phyloP scores from a whole-genome alignment of 768 basidiomycete species.

The Neoboletus subvelutipes region DNA sequence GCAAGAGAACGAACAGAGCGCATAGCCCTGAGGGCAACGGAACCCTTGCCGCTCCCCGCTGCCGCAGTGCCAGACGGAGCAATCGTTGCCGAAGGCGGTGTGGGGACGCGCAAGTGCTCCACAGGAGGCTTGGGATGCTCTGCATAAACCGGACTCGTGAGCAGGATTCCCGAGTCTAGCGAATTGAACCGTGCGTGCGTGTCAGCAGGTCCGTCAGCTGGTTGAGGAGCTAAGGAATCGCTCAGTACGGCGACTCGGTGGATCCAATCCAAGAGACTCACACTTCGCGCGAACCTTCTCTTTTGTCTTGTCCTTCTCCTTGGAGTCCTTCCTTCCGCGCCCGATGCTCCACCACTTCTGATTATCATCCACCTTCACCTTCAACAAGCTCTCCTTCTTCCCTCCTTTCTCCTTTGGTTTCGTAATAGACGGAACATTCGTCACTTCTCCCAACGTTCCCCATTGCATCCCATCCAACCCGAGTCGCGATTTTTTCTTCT shows the following conservation, averaged over 20 bases:
- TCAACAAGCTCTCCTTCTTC: slow-evolving; percentile 34
- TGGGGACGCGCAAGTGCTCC: slow-evolving; percentile 18
- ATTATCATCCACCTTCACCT: slow-evolving; percentile 47
- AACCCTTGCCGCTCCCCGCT: slow-evolving; percentile 42
- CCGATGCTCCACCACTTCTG: slow-evolving; percentile 85
- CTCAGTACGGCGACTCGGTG: slow-evolving; percentile 4
- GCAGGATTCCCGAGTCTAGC: slow-evolving; percentile 46
- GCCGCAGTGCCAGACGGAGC: slow-evolving; percentile 35
- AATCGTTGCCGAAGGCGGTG: slow-evolving; percentile 33
- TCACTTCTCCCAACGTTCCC: slow-evolving; percentile 60
- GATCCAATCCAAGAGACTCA: slow-evolving; percentile 6
- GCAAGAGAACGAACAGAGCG: slow-evolving; percentile 72
- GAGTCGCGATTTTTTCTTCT: slow-evolving; percentile 70
- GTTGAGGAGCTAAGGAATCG: slow-evolving; percentile 44
- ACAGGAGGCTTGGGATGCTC: slow-evolving; percentile 15
- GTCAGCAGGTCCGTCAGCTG: slow-evolving; percentile 31
- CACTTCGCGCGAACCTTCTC: slow-evolving; percentile 38
- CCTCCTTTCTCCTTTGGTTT: slow-evolving; percentile 37
- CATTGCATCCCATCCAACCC: slow-evolving; percentile 56
- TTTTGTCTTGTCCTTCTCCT: slow-evolving; percentile 52
- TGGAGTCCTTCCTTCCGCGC: slow-evolving; percentile 69
- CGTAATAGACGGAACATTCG: slow-evolving; percentile 45
- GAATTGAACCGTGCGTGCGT: slow-evolving; percentile 62
- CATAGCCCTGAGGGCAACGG: slow-evolving; percentile 78
- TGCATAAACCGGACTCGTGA: slow-evolving; percentile 23